Evolutionary conservation across 2,329 filamentous ascomycete species (phyloP).

Genomic region (Calonectria crousiana): DNA sequence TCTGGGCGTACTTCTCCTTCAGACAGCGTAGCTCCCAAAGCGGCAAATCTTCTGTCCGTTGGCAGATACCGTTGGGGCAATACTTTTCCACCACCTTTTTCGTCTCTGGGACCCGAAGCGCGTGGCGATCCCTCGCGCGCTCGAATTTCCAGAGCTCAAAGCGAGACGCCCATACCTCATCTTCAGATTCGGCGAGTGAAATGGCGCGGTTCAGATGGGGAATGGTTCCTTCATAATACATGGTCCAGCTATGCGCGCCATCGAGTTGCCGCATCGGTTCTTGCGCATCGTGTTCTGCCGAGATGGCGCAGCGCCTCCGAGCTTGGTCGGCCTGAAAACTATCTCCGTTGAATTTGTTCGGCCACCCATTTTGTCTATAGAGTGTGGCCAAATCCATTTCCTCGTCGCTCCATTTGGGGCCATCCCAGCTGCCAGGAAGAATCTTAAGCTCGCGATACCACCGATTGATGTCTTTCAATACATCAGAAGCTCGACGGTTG

Average conservation of each 20-base stretch:
- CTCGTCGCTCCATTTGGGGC: background rate
- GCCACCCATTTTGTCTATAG: slow-evolving; percentile 2
- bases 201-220: background rate
- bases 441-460: background rate
- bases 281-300: background rate
- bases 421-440: background rate
- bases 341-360: background rate
- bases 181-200: no score
- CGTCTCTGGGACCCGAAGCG: background rate
- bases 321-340: background rate
- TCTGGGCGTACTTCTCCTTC: background rate
- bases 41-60: background rate
- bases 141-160: background rate
- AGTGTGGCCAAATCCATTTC: background rate
- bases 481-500: background rate
- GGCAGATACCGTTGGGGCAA: background rate
- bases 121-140: background rate
- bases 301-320: background rate
- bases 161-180: background rate
- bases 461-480: background rate
- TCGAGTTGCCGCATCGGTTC: background rate
- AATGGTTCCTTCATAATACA: background rate
- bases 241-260: background rate
- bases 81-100: background rate
- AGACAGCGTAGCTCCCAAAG: background rate